phyloP scores from a whole-genome alignment of 768 basidiomycete species.

The Neoboletus subvelutipes region DNA sequence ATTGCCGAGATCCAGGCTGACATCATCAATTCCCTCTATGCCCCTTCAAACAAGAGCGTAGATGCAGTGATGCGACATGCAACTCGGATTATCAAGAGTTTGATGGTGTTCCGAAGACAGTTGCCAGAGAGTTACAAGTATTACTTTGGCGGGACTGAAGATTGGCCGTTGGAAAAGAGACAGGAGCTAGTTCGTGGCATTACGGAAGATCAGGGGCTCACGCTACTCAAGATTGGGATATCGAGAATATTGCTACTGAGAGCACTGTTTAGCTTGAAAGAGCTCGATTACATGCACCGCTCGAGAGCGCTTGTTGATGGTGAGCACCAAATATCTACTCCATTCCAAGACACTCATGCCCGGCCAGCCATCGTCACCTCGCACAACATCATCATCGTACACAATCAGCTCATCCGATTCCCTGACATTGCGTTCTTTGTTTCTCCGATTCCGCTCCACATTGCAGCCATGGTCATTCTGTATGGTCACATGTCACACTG shows the following conservation, averaged over 20 bases:
- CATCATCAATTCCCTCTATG: slow-evolving; percentile 83
- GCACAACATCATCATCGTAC: slow-evolving; percentile 84
- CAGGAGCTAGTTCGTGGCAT: slow-evolving; percentile 69
- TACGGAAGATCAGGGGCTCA: slow-evolving; percentile 78
- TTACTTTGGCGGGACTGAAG: slow-evolving; percentile 78
- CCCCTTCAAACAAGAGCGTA: slow-evolving; percentile 66
- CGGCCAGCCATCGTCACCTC: slow-evolving; percentile 74
- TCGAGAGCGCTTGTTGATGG: slow-evolving; percentile 78
- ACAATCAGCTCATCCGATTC: slow-evolving; percentile 79
- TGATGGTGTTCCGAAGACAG: slow-evolving; percentile 65
- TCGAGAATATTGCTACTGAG: slow-evolving; percentile 74
- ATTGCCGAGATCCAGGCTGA: slow-evolving; percentile 86
- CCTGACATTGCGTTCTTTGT: slow-evolving; percentile 88
- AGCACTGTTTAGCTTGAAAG: slow-evolving; percentile 76
- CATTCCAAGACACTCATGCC: slow-evolving; percentile 7
- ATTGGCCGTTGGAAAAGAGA: slow-evolving; percentile 67
- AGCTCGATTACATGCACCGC: slow-evolving; percentile 62
- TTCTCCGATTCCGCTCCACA: slow-evolving; percentile 85
- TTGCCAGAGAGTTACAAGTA: slow-evolving; percentile 70
- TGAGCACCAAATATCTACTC: slow-evolving; percentile 32
- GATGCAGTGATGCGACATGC: slow-evolving; percentile 76
- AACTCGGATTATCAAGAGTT: slow-evolving; percentile 74
- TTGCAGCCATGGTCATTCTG: slow-evolving; percentile 88
- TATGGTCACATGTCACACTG: slow-evolving; percentile 84
- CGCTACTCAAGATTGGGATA: slow-evolving; percentile 81